Conservation (phyloP, 805 yeast species). For the Sungouiozyma ichnusensis region DNA sequence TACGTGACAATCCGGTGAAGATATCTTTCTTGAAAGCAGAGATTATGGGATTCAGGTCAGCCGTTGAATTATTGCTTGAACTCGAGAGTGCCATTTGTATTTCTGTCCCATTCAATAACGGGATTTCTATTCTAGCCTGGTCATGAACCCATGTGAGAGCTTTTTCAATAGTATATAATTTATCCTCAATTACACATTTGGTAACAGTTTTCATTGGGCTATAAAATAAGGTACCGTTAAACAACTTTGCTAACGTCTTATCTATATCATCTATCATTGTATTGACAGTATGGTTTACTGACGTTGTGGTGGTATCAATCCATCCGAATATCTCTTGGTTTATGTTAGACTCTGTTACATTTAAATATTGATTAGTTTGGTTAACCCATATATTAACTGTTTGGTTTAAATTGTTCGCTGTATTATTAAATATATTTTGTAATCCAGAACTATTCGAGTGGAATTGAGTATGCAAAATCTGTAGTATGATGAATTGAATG, state of each 20-base stretch:
- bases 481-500: conserved; percentile 43
- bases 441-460: background rate
- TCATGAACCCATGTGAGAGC: conserved; percentile 75
- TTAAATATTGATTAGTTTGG: conserved; percentile 46
- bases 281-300: conserved; percentile 51
- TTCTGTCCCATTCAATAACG: conserved; percentile 34
- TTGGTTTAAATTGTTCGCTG: conserved; percentile 16
- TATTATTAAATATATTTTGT: conserved; percentile 1
- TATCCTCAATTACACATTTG: conserved; percentile 70
- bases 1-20: conserved; percentile 14
- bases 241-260: conserved; percentile 43
- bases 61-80: conserved; percentile 1
- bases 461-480: conserved; percentile 8
- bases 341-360: conserved; percentile 37
- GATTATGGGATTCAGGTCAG: background rate
- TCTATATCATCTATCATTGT: conserved; percentile 52
- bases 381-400: conserved; percentile 41
- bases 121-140: conserved; percentile 48
- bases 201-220: conserved; percentile 56
- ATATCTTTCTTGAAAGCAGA: conserved; percentile 10
- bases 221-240: conserved; percentile 59
- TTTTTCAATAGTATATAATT: conserved; percentile 49
- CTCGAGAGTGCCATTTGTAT: conserved; percentile 14
- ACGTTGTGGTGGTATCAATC: conserved; percentile 44
- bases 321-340: conserved; percentile 62